Evolutionary conservation across 2,329 filamentous ascomycete genomes (phyloP), one percentile per base, ranked within the genome.

Genomic region (Orbilia blumenaviensis): DNA sequence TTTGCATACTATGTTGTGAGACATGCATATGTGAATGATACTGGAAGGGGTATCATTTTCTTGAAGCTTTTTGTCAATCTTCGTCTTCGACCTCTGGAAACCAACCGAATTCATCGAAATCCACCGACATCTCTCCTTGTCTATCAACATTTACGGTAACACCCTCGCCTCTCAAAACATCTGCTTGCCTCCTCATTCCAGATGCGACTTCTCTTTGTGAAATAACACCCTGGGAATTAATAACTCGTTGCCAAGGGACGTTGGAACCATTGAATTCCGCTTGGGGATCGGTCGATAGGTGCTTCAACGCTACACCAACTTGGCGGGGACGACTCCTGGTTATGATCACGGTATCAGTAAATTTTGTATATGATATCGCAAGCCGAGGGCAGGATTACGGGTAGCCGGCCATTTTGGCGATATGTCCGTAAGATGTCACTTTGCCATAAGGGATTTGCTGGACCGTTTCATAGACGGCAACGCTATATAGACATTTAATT

Each of bases 161-260:
- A 2, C 82, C 83, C 75, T 84, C 83, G 8, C 56, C 72, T n/a
- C 80, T 78, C 8, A 84, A 72, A 3, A 77, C 81, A 21, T 78
- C 78, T 2, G 83, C 83, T 77, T 84, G 83, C 23, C 80, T 79
- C 61, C 78, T 78, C 29, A 82, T 81, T 42, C 81, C 82, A 14
- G 81, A 81, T 3, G 81, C 80, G 29, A 82, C 78, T 32, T 80
- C 79, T 71, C 94, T 88, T 6, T 91, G 91, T 48, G 93, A 96
- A 79, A 98, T 96, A 73, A 89, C 71, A 85, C 21, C 94, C 94
- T 83, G 92, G 12, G 92, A 85, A 82, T 94, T 97, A 81, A 98
- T 91, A 74, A 98, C 92, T 71, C 95, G 86, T 85, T 98, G 94
- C 94, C 94, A 98, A 0, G 94, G 94, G 2, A 98, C 94, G 78